Evolutionary conservation across 2,329 filamentous ascomycete species (phyloP), one percentile per base, ranked within the genome.

Genomic region (Trichoderma gracile): DNA sequence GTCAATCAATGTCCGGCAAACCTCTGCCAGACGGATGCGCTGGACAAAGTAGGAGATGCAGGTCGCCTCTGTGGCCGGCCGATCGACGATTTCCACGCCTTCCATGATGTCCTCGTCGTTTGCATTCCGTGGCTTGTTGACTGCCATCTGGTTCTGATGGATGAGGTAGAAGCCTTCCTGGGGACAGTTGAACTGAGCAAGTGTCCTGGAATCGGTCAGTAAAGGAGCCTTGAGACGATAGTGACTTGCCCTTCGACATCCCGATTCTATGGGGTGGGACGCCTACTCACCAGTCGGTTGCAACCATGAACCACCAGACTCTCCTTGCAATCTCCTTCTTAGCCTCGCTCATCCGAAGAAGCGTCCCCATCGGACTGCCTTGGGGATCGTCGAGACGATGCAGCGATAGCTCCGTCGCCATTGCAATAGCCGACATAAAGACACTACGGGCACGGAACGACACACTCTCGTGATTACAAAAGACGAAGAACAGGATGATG

Each of bases 301-400:
- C 70, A 10, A 73, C 73, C 6, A 81, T 70, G 66, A 80, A 78
- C 79, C 79, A 81, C 79, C 79, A 81, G 3, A 80, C 67, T 52
- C 79, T 72, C 19, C 79, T 71, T 46, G 76, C 78, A 43, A 78
- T 73, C 61, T 81, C 79, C 5, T 67, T 69, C 40, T 71, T 71
- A 1, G 75, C 15, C 21, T 71, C 72, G 3, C 67, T 66, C 21
- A 66, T 63, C 19, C 71, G 72, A 8, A 73, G 68, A 19, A 65
- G 42, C 3, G 70, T 69, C 1, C 68, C 67, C 9, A 66, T 62
- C 7, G 66, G 33, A 4, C 65, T 54, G 7, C 68, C 67, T 4
- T 68, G 66, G 2, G 74, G 68, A n/a, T 76, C 71, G 55, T 81
- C 79, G 0, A 79, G 67, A 8, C 79, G 70, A 67, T 81, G 78